Conservation (phyloP, 2,329 filamentous ascomycete genomes). For the Exophiala phaeomuriformis region DNA sequence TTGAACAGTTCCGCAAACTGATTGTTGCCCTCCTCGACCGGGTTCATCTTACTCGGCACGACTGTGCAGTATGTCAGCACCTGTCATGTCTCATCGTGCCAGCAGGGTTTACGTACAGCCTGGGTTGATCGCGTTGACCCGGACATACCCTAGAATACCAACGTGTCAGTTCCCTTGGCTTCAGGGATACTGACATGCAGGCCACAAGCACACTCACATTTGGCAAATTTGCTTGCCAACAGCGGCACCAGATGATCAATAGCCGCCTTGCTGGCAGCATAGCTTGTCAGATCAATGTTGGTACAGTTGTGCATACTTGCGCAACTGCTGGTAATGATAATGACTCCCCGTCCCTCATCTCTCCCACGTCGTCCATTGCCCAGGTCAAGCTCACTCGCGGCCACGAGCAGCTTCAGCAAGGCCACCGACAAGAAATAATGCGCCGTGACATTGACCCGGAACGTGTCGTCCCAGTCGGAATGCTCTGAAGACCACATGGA, state of each 20-base stretch:
- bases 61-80: slow-evolving; percentile 28
- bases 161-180: neutral
- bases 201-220: slow-evolving; percentile 9
- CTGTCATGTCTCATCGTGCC: neutral
- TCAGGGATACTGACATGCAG: neutral
- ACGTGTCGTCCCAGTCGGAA: slow-evolving; percentile 42
- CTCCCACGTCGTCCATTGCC: slow-evolving; percentile 29
- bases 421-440: slow-evolving; percentile 47
- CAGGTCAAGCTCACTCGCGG: slow-evolving; percentile 33
- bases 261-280: slow-evolving; percentile 46
- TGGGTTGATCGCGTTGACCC: slow-evolving; percentile 41
- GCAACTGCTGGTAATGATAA: slow-evolving; percentile 47
- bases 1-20: slow-evolving; percentile 39
- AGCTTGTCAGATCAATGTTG: slow-evolving; percentile 48
- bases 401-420: slow-evolving; percentile 39
- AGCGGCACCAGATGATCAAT: slow-evolving; percentile 47
- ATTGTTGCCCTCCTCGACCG: slow-evolving; percentile 36
- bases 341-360: slow-evolving; percentile 40
- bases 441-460: slow-evolving; percentile 44
- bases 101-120: slow-evolving; percentile 33
- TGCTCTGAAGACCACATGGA: slow-evolving; percentile 43
- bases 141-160: slow-evolving; percentile 34
- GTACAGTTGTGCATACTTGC: slow-evolving; percentile 49
- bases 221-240: slow-evolving; percentile 44
- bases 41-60: slow-evolving; percentile 42